Conservation (phyloP, 1,284 basidiomycete genomes). For the Moniliella sp. region DNA sequence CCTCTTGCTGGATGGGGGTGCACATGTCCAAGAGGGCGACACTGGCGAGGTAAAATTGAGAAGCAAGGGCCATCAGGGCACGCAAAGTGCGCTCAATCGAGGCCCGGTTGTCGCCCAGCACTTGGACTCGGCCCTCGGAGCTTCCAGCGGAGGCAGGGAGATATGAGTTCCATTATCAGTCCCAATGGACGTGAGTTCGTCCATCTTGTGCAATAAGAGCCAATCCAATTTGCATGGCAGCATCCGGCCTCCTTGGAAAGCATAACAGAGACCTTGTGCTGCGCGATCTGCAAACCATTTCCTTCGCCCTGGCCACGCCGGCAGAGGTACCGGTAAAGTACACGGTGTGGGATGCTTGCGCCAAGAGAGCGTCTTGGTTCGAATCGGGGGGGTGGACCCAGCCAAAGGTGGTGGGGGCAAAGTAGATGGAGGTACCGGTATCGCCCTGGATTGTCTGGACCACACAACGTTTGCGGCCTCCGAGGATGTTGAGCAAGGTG, state of each 20-base stretch:
- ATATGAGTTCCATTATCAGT: constrained; percentile 88
- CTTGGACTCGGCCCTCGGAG: constrained; percentile 70
- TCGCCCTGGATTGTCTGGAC: constrained; percentile 88
- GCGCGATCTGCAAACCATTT: constrained; percentile 78
- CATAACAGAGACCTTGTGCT: constrained; percentile 71
- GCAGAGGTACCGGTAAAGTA: constrained; percentile 97
- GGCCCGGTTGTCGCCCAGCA: constrained; percentile 80
- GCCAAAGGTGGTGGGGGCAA: constrained; percentile 69
- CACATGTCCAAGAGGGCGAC: constrained; percentile 91
- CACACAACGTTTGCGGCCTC: constrained; percentile 64
- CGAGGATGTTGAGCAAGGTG: constrained; percentile 75
- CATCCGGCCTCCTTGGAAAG: constrained; percentile 81
- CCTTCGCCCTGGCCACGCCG: constrained; percentile 73
- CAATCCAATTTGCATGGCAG: constrained; percentile 90
- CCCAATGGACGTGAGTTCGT: constrained; percentile 77
- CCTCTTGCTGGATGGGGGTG: constrained; percentile 57
- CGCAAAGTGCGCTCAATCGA: constrained; percentile 86
- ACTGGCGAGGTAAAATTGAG: constrained; percentile 81
- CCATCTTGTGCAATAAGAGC: constrained; percentile 78
- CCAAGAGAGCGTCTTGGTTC: constrained; percentile 9
- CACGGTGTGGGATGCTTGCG: constrained; percentile 52
- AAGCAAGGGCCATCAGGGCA: constrained; percentile 82
- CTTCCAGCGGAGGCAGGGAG: constrained; percentile 69
- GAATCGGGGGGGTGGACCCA: constrained; percentile 46
- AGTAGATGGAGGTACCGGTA: constrained; percentile 86